Base-by-base conservation (phyloP, 306 rosid genomes). In the Cyamopsis tetragonoloba region DNA sequence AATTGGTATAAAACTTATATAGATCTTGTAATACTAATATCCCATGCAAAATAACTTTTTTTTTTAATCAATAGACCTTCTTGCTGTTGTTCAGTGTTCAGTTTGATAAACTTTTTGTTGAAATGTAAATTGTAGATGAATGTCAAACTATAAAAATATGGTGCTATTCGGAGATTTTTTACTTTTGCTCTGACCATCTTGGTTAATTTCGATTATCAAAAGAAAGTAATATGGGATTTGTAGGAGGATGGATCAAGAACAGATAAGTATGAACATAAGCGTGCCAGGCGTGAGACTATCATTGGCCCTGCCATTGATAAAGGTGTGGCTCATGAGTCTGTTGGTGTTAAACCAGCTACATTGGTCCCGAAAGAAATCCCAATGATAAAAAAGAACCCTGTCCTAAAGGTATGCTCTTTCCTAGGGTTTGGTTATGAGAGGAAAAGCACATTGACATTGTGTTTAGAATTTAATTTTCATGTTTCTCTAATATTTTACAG, bases 241-340 rank as follows among this genome's bases (percentile, higher is more conserved):
- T 72, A 91, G 98, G 95, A 89, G 51, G 78, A 53, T 39, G 84
- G 77, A 56, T 76, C 83, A 70, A 81, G 74, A 66, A 14, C 68
- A 60, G 56, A 37, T 61, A 77, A 51, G 51, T 48, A 70, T 54
- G 77, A 85, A 57, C 64, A 20, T 54, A 93, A 89, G 81, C 91
- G 91, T 81, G 76, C 69, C 32, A 86, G 78, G 80, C 84, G 48
- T 55, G 91, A 83, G 82, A 54, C 82, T 14, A 89, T 93, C 77
- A 60, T 93, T 79, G 96, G 98, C 55, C 98, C 98, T 53, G 98
- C 92, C 47, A 83, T 84, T 78, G 87, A 93, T 81, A 89, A 89
- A 83, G 86, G 84, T 75, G 88, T 93, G 35, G 82, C 89, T 76
- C 97, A 90, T 43, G 98, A 89, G 72, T 73, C 92, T 70, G 96